These are phyloP conservation scores for Gloeophyllum trabeum DNA, from an alignment of 768 basidiomycete genomes.

Conservation along the genomic window DNA sequence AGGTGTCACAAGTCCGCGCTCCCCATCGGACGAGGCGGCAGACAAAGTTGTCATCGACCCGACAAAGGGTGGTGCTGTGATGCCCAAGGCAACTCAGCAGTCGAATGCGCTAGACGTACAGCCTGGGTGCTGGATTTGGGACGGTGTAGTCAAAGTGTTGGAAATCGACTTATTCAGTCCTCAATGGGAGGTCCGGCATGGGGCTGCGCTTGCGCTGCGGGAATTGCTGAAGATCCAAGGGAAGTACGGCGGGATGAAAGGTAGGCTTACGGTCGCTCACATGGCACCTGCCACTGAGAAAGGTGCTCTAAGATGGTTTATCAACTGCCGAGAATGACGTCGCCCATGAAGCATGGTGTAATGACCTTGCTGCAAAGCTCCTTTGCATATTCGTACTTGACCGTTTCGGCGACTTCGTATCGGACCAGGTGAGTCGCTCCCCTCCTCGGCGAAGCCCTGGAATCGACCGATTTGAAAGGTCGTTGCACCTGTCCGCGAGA, in stretches of 20 bases:
- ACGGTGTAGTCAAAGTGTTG: constrained; percentile 67
- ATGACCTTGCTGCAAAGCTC: constrained; percentile 74
- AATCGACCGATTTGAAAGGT: constrained; percentile 37
- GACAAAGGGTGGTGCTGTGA: constrained; percentile 75
- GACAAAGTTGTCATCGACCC: constrained; percentile 76
- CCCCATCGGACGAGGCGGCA: constrained; percentile 23
- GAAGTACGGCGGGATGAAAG: constrained; percentile 70
- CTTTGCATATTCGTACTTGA: constrained; percentile 89
- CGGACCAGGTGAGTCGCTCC: constrained; percentile 55
- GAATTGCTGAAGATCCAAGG: constrained; percentile 84
- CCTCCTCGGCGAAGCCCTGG: background rate
- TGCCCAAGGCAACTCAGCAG: constrained; percentile 65
- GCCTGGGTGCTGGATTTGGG: constrained; percentile 78
- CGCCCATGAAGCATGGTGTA: constrained; percentile 82
- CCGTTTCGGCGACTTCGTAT: constrained; percentile 96
- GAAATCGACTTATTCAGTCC: constrained; percentile 78
- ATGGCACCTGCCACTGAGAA: constrained; percentile 1
- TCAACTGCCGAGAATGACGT: constrained; percentile 46
- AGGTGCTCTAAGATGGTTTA: constrained; percentile 30
- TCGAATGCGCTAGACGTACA: constrained; percentile 69
- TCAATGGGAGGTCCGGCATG: constrained; percentile 91
- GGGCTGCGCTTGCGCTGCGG: constrained; percentile 82
- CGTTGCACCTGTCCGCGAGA: constrained; percentile 93
- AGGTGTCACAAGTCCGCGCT: constrained; percentile 47
- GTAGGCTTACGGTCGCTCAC: constrained; percentile 22